Evolutionary conservation across 116 monocot species (phyloP), one percentile per base, ranked within the genome.

Genomic region (Thalassia testudinum): DNA sequence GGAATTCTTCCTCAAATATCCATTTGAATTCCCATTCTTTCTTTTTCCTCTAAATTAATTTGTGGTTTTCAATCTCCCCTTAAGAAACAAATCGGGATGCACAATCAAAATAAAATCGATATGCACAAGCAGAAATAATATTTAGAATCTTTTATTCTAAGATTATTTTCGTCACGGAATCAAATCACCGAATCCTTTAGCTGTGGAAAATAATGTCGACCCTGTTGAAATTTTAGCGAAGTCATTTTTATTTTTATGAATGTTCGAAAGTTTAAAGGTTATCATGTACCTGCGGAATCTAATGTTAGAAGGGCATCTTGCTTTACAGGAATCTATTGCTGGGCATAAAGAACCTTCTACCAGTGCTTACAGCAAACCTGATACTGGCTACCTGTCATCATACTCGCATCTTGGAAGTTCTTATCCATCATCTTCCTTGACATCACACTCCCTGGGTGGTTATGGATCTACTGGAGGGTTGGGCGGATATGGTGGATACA

Each of bases 241-340:
- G n/a, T n/a, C n/a, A n/a, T n/a, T n/a, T n/a, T n/a, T n/a, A n/a
- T n/a, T n/a, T n/a, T n/a, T n/a, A n/a, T n/a, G n/a, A n/a, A n/a
- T n/a, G n/a, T n/a, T n/a, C n/a, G n/a, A n/a, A n/a, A n/a, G n/a
- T 15, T 45, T 45, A 13, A 6, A 45, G 45, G 2, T 45, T n/a
- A 16, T 20, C 4, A 45, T 45, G 10, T 13, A 15, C 15, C 2
- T 45, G 19, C 19, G 2, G 15, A 5, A 6, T 45, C 45, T 45
- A n/a, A 15, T 45, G 15, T 7, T 6, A 45, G 2, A 6, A 45
- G 18, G 15, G 2, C 15, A 45, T 45, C 15, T 3, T 45, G 15
- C 45, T 53, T 53, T 42, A 20, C 27, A 62, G 62, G 62, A 62
- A 19, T 62, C 51, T 38, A 52, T 62, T 52, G 62, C 62, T 2